Evolutionary conservation across 2,329 filamentous ascomycete genomes (phyloP), one percentile per base, ranked within the genome.

Genomic region (Phaeosphaeriaceae sp.): DNA sequence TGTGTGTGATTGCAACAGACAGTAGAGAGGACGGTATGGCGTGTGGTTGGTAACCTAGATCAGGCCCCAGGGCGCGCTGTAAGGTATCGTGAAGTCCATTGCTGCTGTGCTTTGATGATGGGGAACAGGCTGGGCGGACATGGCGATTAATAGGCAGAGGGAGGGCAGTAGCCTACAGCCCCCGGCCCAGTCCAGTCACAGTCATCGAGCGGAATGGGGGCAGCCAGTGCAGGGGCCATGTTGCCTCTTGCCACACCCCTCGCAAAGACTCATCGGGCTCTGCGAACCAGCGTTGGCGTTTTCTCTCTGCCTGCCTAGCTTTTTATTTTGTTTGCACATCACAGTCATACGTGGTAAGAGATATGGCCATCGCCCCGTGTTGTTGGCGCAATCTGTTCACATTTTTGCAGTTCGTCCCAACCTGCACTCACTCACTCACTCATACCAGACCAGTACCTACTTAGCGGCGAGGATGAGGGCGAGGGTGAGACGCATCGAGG

Each of bases 71-170:
- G 62, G 62, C 65, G 64, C 61, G 61, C 54, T 57, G 45, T 54
- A 54, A 49, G 66, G 56, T 60, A 64, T 70, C 52, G 65, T 66
- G 58, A 64, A 61, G 58, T 66, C 59, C 68, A 71, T 71, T 59
- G 57, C 59, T 71, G 54, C 61, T 66, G 58, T 63, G 44, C 54
- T 60, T 32, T 63, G 61, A 57, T 57, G 61, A 51, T 55, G 53
- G 56, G 49, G 59, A 45, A 38, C 52, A 52, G 57, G 57, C 60
- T 63, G 58, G 60, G 61, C 58, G 61, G 59, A 52, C 34, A 56
- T 57, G 51, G 62, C 56, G 56, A 65, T 61, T 64, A 64, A 64
- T 64, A 65, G 61, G 58, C 57, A 62, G 42, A 48, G 42, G 36
- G 11, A 17, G 34, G n/a, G 56, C 60, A 56, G 46, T 51, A 45